phyloP scores from a whole-genome alignment of 371 early-diverging fungal genomes.

The Funneliformis caledonium region DNA sequence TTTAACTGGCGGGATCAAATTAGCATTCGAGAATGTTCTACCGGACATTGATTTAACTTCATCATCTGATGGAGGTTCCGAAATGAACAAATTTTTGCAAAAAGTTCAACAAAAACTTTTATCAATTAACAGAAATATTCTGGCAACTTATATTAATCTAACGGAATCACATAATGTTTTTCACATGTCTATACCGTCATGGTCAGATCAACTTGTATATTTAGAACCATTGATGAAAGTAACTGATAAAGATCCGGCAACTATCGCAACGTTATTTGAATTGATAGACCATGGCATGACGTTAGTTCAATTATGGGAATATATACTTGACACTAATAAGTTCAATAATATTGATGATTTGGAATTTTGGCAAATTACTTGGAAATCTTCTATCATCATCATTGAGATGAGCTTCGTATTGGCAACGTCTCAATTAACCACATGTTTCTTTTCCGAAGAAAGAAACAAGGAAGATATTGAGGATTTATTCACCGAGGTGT shows the following conservation, averaged over 20 bases:
- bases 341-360: constrained; percentile 20
- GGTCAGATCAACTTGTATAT: constrained; percentile 12
- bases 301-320: constrained; percentile 28
- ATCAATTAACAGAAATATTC: constrained; percentile 31
- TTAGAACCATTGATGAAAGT: constrained; percentile 33
- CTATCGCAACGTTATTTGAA: constrained; percentile 31
- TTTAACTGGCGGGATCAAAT: constrained; percentile 14
- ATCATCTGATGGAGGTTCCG: not conserved
- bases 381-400: constrained; percentile 26
- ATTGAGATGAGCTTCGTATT: constrained; percentile 34
- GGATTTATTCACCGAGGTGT: constrained; percentile 23
- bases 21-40: constrained; percentile 6
- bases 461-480: constrained; percentile 28
- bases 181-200: constrained; percentile 1
- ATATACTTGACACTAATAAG: not conserved
- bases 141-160: constrained; percentile 26
- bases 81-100: constrained; percentile 31
- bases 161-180: constrained; percentile 25
- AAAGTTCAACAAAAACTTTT: constrained; percentile 36
- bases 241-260: constrained; percentile 28
- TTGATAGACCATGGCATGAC: constrained; percentile 27
- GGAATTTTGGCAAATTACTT: constrained; percentile 30
- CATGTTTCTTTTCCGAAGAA: not conserved
- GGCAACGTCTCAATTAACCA: constrained; percentile 20
- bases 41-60: not conserved